Evolutionary conservation across 371 early-diverging fungal species (phyloP), one percentile per base, ranked within the genome.

Genomic region (Syncephalis plumigaleata): DNA sequence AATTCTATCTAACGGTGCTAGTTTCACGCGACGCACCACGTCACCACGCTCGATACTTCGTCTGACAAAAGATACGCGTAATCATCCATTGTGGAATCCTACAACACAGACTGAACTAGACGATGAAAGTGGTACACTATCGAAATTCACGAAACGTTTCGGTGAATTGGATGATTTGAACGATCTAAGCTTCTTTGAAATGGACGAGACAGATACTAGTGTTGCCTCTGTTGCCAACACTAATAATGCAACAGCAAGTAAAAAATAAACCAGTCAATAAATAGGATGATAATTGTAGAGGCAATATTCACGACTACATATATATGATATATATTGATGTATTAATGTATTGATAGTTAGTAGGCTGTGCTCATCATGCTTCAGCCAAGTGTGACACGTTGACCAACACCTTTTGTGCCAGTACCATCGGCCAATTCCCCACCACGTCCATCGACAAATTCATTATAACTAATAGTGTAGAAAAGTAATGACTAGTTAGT

Each of bases 51-150:
- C 77, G 27, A 67, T 81, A 51, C 68, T 91, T 46, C 80, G 82
- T 47, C 68, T 94, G 24, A 81, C 88, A 31, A 87, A 86, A 57
- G 95, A 94, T 55, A 84, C 87, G 18, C 70, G 91, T 39, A 91
- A 89, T 60, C 89, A 93, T 50, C 78, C 82, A 24, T 70, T 94
- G 24, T 94, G 95, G 95, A 92, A 91, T 60, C 90, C 91, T 3
- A 52, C 58, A 25, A 26, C 52, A 2, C 63, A 60, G 40, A 37
- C 55, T 47, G 37, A 49, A 3, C 44, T 67, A 36, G 69, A 70
- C 43, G 82, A 81, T 48, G 77, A 78, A 48, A 72, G 72, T 39
- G 84, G 79, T 43, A 82, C 81, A 49, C 55, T 87, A 46, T 65
- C 79, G 15, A 79, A 77, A 55, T 87, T 87, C 65, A 67, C 71